Conservation (phyloP, 306 rosid genomes). For the Rosa persica region DNA sequence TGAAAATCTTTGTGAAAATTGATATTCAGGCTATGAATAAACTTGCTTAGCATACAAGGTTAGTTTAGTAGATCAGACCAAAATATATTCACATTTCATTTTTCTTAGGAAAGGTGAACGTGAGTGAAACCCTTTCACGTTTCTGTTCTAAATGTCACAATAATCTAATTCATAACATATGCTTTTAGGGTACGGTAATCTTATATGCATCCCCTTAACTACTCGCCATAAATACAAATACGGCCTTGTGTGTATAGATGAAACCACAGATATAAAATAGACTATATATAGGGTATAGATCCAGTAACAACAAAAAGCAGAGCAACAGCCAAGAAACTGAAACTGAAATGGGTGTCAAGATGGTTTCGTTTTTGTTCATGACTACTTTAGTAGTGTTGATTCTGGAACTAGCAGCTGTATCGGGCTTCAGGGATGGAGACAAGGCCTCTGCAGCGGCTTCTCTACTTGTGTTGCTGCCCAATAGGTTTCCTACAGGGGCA, state of each 20-base stretch:
- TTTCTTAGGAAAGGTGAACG: not conserved
- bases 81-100: not conserved
- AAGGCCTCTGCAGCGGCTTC: not conserved
- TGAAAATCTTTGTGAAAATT: not conserved
- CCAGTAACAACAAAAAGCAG: not conserved
- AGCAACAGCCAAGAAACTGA: not conserved
- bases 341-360: not conserved
- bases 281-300: not conserved
- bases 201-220: not conserved
- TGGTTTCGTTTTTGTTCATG: not conserved
- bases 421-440: not conserved
- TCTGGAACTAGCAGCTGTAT: not conserved
- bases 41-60: not conserved
- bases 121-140: not conserved
- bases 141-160: not conserved
- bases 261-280: not conserved
- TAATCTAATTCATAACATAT: not conserved
- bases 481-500: not conserved
- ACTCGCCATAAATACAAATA: not conserved
- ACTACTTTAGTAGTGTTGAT: constrained; percentile 1
- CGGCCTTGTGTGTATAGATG: not conserved
- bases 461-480: not conserved
- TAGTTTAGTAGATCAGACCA: not conserved
- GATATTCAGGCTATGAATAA: not conserved
- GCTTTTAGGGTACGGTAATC: not conserved